phyloP scores from a whole-genome alignment of 345 rosid genomes.

The Dovyalis caffra region DNA sequence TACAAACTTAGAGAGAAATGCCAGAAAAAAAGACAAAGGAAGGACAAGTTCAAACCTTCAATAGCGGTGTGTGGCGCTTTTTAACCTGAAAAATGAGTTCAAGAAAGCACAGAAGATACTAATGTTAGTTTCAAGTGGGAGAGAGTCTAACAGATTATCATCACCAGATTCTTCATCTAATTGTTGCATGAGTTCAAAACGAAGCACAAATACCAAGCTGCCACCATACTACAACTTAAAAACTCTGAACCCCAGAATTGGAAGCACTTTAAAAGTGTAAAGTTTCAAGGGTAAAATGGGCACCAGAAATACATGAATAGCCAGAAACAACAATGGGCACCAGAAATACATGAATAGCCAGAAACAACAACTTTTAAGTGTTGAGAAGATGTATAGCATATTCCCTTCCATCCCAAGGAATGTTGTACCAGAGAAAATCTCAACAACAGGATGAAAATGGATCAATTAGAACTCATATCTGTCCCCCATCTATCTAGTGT shows the following conservation, averaged over 20 bases:
- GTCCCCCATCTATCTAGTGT: not conserved
- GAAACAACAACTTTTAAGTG: not conserved
- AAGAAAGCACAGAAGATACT: too few species aligned
- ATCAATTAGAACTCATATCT: not conserved
- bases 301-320: too few species aligned
- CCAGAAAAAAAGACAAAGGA: not conserved
- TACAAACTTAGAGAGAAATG: not conserved
- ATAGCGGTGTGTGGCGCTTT: constrained; percentile 29
- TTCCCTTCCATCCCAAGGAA: not conserved
- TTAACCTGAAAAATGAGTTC: constrained; percentile 14
- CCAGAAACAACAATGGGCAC: not conserved
- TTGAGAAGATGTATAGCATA: not conserved
- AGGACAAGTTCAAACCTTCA: constrained; percentile 29
- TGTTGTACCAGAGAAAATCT: not conserved
- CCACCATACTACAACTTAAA: not conserved
- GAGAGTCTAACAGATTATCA: not conserved
- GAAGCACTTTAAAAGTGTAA: not conserved
- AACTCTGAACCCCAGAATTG: not conserved
- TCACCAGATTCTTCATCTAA: not conserved
- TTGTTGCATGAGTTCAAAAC: not conserved
- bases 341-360: not conserved
- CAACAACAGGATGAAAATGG: not conserved
- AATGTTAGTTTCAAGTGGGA: too few species aligned
- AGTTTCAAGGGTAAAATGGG: not conserved
- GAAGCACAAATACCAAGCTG: not conserved